phyloP scores from a whole-genome alignment of 192 early-diverging fungal species.

The Coemansia sp. region DNA sequence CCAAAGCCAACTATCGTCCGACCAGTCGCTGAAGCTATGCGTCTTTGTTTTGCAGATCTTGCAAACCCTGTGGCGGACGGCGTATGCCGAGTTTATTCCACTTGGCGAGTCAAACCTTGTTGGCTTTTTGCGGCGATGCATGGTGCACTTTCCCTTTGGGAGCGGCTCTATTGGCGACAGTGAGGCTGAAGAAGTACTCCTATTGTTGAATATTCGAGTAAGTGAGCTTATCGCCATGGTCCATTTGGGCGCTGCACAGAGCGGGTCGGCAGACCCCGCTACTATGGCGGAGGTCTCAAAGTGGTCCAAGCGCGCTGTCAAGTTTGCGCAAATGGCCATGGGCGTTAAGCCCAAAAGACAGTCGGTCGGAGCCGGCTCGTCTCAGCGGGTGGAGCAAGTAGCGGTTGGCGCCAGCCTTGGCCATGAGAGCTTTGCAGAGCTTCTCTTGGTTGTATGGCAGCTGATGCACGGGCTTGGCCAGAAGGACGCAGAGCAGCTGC shows the following conservation, averaged over 20 bases:
- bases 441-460: slow-evolving; percentile 38
- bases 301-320: slow-evolving; percentile 23
- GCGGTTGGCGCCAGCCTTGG: slow-evolving; percentile 7
- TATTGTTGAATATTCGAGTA: slow-evolving; percentile 30
- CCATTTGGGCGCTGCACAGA: slow-evolving; percentile 4
- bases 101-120: slow-evolving; percentile 35
- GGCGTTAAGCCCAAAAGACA: slow-evolving; percentile 11
- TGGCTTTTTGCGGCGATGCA: slow-evolving; percentile 64
- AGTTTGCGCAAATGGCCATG: slow-evolving; percentile 24
- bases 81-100: slow-evolving; percentile 29
- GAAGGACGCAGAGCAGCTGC: slow-evolving; percentile 24
- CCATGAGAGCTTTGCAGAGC: slow-evolving; percentile 32
- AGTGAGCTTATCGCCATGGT: slow-evolving; percentile 40
- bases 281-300: neutral
- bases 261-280: neutral
- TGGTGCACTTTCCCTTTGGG: slow-evolving; percentile 78
- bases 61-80: slow-evolving; percentile 69
- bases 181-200: slow-evolving; percentile 37
- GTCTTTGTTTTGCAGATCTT: slow-evolving; percentile 63
- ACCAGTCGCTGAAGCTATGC: slow-evolving; percentile 63
- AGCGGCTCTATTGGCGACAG: slow-evolving; percentile 47
- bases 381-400: slow-evolving; percentile 5
- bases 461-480: slow-evolving; percentile 19
- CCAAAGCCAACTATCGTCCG: slow-evolving; percentile 41
- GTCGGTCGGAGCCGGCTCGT: neutral